These are phyloP conservation scores for Ogataea henricii DNA, from an alignment of 805 yeast species.

Conservation along the genomic window DNA sequence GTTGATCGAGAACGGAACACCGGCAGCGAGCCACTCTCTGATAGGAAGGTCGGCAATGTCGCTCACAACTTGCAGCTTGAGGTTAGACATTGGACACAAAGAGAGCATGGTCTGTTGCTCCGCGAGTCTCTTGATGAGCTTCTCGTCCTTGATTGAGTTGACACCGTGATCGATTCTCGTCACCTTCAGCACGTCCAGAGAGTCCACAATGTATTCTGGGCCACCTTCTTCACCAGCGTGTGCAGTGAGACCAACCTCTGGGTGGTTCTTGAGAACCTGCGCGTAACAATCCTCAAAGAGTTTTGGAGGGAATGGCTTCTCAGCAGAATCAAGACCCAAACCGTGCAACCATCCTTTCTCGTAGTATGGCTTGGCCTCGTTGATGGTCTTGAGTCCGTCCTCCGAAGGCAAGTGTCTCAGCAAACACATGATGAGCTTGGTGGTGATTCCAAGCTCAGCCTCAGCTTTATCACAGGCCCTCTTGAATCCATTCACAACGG, in stretches of 20 bases:
- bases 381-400: conserved; percentile 59
- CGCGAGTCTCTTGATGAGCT: conserved; percentile 58
- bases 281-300: conserved; percentile 65
- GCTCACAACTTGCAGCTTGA: conserved; percentile 71
- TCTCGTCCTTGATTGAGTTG: conserved; percentile 57
- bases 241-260: conserved; percentile 68
- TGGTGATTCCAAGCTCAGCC: conserved; percentile 58
- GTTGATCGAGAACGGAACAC: conserved; percentile 74
- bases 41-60: conserved; percentile 71
- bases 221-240: conserved; percentile 93
- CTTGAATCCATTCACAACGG: conserved; percentile 65
- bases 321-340: conserved; percentile 80
- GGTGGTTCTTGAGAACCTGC: conserved; percentile 47
- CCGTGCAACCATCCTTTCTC: conserved; percentile 67
- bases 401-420: conserved; percentile 71
- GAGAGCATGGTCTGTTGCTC: conserved; percentile 58
- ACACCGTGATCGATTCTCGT: conserved; percentile 83
- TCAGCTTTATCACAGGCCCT: conserved; percentile 68
- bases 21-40: conserved; percentile 55
- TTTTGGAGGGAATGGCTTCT: conserved; percentile 75
- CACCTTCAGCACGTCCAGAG: conserved; percentile 61
- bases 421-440: conserved; percentile 79
- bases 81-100: conserved; percentile 77
- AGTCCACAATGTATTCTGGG: conserved; percentile 59
- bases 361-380: conserved; percentile 52